Evolutionary conservation across 331 rosid genomes (phyloP), one percentile per base, ranked within the genome.

Genomic region (Quercus phellos): DNA sequence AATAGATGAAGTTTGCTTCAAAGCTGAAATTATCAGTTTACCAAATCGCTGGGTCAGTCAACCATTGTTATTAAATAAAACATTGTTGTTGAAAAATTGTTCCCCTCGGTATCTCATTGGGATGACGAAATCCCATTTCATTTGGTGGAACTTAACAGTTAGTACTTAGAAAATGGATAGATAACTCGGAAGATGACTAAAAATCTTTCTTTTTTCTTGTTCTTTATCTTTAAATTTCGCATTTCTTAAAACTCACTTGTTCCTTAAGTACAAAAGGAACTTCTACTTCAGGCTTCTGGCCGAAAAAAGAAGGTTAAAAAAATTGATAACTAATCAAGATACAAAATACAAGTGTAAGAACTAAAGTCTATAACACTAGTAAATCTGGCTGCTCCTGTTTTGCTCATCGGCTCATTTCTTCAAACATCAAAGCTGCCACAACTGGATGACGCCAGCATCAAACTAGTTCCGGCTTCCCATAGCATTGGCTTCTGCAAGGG

Each of bases 381-480:
- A 68, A 73, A 76, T 73, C 79, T 22, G 64, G 76, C 79, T n/a
- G 64, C 85, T 73, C 56, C 46, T 69, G 78, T 61, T 79, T 76
- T 51, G 71, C 73, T 53, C 79, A 58, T 64, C 80, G 46, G 58
- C 77, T 75, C 26, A 75, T 61, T 81, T 74, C 74, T 43, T 53
- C 18, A 10, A 53, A 66, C 51, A 81, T 72, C 34, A 50, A 83
- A 73, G 73, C 75, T 60, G 78, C 79, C 72, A 56, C 76, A 46
- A 55, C 68, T 50, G 74, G 68, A 42, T 75, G 68, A 72, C 18
- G 63, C 56, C 59, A 58, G 70, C 27, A 21, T 54, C 77, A 35
- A 77, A 81, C 73, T 72, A 64, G 55, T 53, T 81, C 83, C 83
- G 78, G 46, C 84, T 80, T 74, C 55, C 79, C 46, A 82, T 51